Evolutionary conservation across 2,329 filamentous ascomycete species (phyloP).

Genomic region (Lachnellula suecica): DNA sequence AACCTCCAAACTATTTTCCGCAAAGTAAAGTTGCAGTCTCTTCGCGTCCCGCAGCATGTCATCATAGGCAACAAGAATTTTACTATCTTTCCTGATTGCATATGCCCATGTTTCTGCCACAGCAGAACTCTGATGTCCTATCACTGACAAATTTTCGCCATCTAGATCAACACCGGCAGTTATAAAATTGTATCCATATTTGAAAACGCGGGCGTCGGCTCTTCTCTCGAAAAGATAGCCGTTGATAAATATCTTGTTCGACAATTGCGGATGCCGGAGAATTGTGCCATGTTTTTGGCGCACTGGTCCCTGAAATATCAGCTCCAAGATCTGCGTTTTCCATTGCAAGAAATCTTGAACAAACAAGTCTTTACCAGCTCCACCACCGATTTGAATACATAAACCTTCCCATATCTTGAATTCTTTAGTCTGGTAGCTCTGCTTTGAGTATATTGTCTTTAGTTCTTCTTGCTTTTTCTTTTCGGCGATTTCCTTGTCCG

Average conservation of each 20-base stretch:
- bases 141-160: not conserved
- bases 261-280: too few species aligned
- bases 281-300: too few species aligned
- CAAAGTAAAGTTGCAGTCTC: conserved; percentile 10
- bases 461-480: too few species aligned
- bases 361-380: too few species aligned
- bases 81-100: not conserved
- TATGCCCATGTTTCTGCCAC: not conserved
- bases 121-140: not conserved
- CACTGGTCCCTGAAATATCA: too few species aligned
- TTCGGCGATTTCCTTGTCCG: not conserved
- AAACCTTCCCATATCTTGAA: too few species aligned
- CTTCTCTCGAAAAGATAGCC: not conserved
- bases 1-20: conserved; percentile 2
- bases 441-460: too few species aligned
- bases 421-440: too few species aligned
- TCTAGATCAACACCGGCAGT: not conserved
- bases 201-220: not conserved
- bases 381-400: too few species aligned
- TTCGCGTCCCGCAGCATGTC: conserved; percentile 12
- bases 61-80: conserved; percentile 10
- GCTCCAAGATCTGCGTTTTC: too few species aligned
- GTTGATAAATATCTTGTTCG: not conserved
- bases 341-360: too few species aligned
- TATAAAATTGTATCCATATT: not conserved